phyloP scores from a whole-genome alignment of 768 basidiomycete species.

The Pleurotus sapidus region DNA sequence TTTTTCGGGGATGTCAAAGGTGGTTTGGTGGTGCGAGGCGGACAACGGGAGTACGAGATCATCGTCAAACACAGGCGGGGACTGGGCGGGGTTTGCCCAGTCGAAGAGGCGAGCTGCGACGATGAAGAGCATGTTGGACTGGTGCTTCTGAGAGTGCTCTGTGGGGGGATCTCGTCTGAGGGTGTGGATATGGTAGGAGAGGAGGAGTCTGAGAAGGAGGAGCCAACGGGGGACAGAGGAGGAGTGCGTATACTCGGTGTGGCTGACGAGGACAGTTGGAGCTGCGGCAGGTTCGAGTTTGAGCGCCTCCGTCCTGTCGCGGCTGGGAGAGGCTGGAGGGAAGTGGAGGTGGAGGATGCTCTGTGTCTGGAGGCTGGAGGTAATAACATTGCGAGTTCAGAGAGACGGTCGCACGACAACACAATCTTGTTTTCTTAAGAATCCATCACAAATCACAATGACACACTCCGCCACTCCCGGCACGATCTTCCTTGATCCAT shows the following conservation, averaged over 20 bases:
- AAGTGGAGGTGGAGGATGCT: conserved; percentile 59
- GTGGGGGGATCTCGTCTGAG: conserved; percentile 8
- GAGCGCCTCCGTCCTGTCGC: conserved; percentile 44
- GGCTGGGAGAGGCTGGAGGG: conserved; percentile 49
- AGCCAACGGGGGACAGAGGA: conserved; percentile 9
- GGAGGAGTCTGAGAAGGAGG: conserved; percentile 13
- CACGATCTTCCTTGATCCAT: background rate
- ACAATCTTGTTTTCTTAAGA: conserved; percentile 5
- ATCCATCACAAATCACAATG: background rate
- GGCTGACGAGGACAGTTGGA: conserved; percentile 26
- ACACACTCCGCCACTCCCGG: background rate
- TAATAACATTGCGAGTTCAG: conserved; percentile 7
- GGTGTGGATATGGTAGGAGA: conserved; percentile 12
- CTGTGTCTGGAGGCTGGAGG: conserved; percentile 45
- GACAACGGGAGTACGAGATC: conserved; percentile 55
- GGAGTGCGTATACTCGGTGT: background rate
- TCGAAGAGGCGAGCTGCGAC: conserved; percentile 50
- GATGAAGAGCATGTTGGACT: conserved; percentile 48
- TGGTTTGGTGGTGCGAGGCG: conserved; percentile 42
- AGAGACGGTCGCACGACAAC: conserved; percentile 18
- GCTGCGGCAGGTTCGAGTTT: conserved; percentile 51
- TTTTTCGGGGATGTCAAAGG: conserved; percentile 36
- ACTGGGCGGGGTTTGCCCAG: conserved; percentile 45
- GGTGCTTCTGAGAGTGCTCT: conserved; percentile 11
- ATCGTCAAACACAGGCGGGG: conserved; percentile 41